Base-by-base conservation (phyloP, 805 yeast genomes). In the Wickerhamiella hasegawae region DNA sequence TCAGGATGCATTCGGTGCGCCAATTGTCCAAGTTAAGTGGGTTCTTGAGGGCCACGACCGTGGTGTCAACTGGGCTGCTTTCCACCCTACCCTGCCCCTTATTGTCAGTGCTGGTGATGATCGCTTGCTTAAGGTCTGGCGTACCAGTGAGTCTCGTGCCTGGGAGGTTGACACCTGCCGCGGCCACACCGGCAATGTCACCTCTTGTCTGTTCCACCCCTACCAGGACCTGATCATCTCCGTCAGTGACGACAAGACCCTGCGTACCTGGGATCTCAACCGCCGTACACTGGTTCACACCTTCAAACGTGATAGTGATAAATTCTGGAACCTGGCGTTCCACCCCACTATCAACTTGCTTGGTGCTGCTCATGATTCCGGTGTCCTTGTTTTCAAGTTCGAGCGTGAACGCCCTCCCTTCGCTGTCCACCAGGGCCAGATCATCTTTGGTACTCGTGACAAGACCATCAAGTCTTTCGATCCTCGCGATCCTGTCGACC, bases 131-230 rank as follows among this genome's bases (percentile, higher is more conserved):
- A 87, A 87, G 58, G 65, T 92, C 45, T 90, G 98, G 98, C 72
- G 97, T 60, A 83, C 84, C 95, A 76, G 84, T 51, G 95, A 90
- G 46, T 75, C 93, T 25, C 83, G 85, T 60, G 98, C 98, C 18
- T 90, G 97, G 97, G 98, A 92, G 58, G 93, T 92, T 40, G 99
- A 90, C 55, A 81, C 96, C 19, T 87, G 96, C 59, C 73, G 98
- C 53, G 98, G 98, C 38, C 99, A 90, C 59, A 81, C 94, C 20
- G 85, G 85, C 52, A 84, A 81, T 55, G 94, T 90, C 35, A 74
- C 84, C 34, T 67, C 90, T 57, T 84, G 82, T 26, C 63, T 80
- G 35, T 92, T 92, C 71, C 95, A 90, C 55, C 96, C 97, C 28
- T 73, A 75, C 44, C 90, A 83, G 58, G 95, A 90, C 48, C 64